A percentile compares a stretch with the other conserved stretches of the same genome.
These are phyloP conservation scores for Mycena crocata DNA, from an alignment of 768 basidiomycete genomes.

Conservation along the genomic window DNA sequence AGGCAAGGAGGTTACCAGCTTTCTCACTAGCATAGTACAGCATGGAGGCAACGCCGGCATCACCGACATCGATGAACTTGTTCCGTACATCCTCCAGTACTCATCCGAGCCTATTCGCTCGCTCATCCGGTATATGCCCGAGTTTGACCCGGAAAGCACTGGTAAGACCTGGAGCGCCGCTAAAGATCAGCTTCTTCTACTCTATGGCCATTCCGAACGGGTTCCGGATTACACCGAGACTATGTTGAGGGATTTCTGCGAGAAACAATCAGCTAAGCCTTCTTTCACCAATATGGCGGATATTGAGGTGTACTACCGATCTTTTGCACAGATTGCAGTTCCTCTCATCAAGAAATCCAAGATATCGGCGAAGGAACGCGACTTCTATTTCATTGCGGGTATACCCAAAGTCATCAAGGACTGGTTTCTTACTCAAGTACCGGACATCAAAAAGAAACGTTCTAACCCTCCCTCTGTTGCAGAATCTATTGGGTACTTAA, in stretches of 20 bases:
- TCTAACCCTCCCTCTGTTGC: slow-evolving; percentile 2
- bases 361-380: not conserved
- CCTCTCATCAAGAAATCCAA: slow-evolving; percentile 9
- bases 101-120: not conserved
- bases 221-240: slow-evolving; percentile 10
- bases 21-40: not conserved
- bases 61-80: slow-evolving; percentile 16
- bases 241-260: not conserved
- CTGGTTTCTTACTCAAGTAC: slow-evolving; percentile 21
- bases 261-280: slow-evolving; percentile 8
- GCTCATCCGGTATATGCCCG: slow-evolving; percentile 3
- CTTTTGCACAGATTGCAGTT: not conserved
- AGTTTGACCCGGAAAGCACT: slow-evolving; percentile 1
- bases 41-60: slow-evolving; percentile 22
- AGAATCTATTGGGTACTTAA: not conserved
- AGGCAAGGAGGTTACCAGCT: no score
- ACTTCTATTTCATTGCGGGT: slow-evolving; percentile 17
- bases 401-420: slow-evolving; percentile 17
- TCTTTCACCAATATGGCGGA: not conserved
- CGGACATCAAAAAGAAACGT: not conserved
- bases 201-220: not conserved
- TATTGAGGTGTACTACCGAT: not conserved
- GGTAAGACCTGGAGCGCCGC: not conserved
- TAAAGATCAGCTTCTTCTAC: not conserved
- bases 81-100: slow-evolving; percentile 22